phyloP scores from a whole-genome alignment of 306 rosid genomes.

The Quercus variabilis region DNA sequence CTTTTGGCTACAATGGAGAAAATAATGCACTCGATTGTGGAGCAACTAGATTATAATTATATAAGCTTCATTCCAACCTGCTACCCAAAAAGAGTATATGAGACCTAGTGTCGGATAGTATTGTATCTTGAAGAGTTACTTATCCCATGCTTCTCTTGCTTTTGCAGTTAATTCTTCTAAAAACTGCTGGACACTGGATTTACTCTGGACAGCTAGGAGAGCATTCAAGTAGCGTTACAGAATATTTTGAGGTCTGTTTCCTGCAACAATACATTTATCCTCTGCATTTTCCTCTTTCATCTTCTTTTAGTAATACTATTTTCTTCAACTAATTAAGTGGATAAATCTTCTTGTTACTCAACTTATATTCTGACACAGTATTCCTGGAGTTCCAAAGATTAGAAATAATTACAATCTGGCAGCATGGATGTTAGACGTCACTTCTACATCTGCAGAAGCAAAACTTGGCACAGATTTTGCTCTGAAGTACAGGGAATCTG shows the following conservation, averaged over 20 bases:
- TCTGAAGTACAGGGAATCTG: constrained; percentile 43
- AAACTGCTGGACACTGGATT: constrained; percentile 52
- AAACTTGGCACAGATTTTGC: constrained; percentile 62
- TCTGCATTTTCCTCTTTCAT: not conserved
- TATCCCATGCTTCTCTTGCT: not conserved
- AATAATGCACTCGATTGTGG: not conserved
- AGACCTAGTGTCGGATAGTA: too few species aligned
- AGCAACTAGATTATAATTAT: too few species aligned
- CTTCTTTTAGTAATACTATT: not conserved
- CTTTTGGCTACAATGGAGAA: not conserved
- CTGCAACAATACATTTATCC: not conserved
- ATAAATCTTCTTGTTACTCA: constrained; percentile 13
- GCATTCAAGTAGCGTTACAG: constrained; percentile 42
- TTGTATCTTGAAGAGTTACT: not conserved
- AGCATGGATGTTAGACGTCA: constrained; percentile 73
- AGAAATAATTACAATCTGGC: constrained; percentile 66
- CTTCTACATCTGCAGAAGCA: constrained; percentile 48
- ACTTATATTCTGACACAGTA: constrained; percentile 32
- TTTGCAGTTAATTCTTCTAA: constrained; percentile 49
- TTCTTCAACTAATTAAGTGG: not conserved
- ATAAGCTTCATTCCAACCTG: too few species aligned
- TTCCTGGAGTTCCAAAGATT: constrained; percentile 58
- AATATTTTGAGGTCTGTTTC: constrained; percentile 55
- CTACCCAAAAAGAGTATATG: too few species aligned
- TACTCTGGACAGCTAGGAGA: constrained; percentile 49